Conservation (phyloP, 2,329 filamentous ascomycete genomes). For the Lachnellula occidentalis region DNA sequence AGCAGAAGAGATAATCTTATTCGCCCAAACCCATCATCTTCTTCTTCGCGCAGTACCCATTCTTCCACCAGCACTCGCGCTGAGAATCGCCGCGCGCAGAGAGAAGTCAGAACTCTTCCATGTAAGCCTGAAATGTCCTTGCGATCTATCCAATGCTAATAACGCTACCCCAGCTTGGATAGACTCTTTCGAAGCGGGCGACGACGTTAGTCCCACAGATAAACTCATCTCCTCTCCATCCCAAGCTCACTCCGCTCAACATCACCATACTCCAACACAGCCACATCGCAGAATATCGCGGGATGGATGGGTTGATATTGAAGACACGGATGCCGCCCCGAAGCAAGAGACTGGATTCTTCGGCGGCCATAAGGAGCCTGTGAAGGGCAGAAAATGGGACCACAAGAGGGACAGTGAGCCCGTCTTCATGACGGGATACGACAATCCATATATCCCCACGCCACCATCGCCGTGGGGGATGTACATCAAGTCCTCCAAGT, state of each 20-base stretch:
- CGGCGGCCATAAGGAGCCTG: conserved; percentile 28
- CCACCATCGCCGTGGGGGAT: conserved; percentile 24
- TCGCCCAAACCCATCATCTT: conserved; percentile 21
- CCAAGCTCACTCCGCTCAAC: conserved; percentile 26
- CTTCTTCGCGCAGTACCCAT: conserved; percentile 24
- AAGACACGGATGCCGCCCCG: conserved; percentile 20
- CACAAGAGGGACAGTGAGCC: conserved; percentile 30
- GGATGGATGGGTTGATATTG: conserved; percentile 29
- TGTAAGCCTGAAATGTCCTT: conserved; percentile 17
- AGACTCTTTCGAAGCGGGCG: conserved; percentile 27
- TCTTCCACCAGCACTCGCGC: conserved; percentile 22
- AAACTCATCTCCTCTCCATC: conserved; percentile 22
- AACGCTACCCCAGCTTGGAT: conserved; percentile 29
- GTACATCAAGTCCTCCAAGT: conserved; percentile 30
- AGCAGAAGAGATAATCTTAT: conserved; percentile 15
- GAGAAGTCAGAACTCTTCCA: conserved; percentile 27
- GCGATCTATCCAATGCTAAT: conserved; percentile 2
- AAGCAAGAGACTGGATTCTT: conserved; percentile 28
- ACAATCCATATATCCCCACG: conserved; percentile 9
- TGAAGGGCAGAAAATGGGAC: conserved; percentile 32
- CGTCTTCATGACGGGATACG: conserved; percentile 28
- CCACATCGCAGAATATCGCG: conserved; percentile 23
- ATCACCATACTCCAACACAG: conserved; percentile 21
- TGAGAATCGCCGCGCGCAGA: conserved; percentile 20
- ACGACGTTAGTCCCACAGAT: conserved; percentile 18